Evolutionary conservation across 768 basidiomycete species (phyloP).

Genomic region (Tricholoma flavovirens): DNA sequence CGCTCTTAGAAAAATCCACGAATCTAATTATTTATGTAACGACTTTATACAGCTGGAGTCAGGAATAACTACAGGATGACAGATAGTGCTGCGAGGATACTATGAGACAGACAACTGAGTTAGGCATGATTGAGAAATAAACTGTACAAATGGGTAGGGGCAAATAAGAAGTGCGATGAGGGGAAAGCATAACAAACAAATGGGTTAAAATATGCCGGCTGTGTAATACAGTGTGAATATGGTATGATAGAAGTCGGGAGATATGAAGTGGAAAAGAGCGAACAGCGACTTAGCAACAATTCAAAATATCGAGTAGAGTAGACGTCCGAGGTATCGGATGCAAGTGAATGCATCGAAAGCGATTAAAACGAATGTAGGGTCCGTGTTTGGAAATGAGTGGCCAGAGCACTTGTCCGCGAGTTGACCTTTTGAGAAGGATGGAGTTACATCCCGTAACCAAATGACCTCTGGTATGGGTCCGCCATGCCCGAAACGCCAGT

Average conservation of each 20-base stretch:
- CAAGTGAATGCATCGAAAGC: conserved; percentile 17
- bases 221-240: conserved; percentile 65
- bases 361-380: conserved; percentile 37
- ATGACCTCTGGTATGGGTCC: conserved; percentile 72
- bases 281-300: conserved; percentile 33
- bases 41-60: conserved; percentile 50
- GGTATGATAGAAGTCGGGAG: conserved; percentile 36
- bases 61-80: conserved; percentile 68
- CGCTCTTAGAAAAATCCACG: conserved; percentile 7
- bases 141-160: conserved; percentile 52
- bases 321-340: conserved; percentile 33
- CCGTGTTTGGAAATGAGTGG: conserved; percentile 22
- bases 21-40: conserved; percentile 32
- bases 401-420: conserved; percentile 20
- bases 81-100: conserved; percentile 58
- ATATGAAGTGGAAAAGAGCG: conserved; percentile 26
- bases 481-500: conserved; percentile 50
- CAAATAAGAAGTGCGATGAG: conserved; percentile 37
- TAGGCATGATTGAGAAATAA: conserved; percentile 46
- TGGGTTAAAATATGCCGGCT: conserved; percentile 54
- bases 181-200: conserved; percentile 48
- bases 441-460: conserved; percentile 71
- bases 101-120: conserved; percentile 66
- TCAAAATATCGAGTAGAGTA: conserved; percentile 37
- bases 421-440: conserved; percentile 15